A percentile compares a stretch with the other conserved stretches of the same genome.
phyloP scores from a whole-genome alignment of 108 stramenopile genomes.

The Fistulifera pelliculosa region DNA sequence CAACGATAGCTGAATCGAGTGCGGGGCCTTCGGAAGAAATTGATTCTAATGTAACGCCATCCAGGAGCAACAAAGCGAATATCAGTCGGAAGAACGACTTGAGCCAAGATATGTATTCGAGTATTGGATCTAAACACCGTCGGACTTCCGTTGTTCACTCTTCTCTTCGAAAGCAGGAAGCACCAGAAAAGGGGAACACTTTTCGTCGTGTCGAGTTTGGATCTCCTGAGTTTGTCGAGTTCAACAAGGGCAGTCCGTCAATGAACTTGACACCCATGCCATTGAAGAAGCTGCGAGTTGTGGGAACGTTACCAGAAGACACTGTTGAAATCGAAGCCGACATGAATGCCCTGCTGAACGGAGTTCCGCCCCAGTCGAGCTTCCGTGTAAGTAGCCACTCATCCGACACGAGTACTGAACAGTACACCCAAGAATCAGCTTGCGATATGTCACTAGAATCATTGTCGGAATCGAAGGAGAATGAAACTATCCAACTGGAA shows the following conservation, averaged over 20 bases:
- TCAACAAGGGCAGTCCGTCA: constrained; percentile 72
- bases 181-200: constrained; percentile 2
- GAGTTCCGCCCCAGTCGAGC: no score
- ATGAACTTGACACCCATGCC: constrained; percentile 72
- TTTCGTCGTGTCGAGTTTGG: constrained; percentile 65
- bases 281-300: not conserved
- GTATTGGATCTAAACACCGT: not conserved
- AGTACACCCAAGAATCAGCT: no score
- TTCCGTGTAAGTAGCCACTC: no score
- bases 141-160: constrained; percentile 20
- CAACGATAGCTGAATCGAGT: no score
- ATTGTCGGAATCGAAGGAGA: constrained; percentile 3
- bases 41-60: no score
- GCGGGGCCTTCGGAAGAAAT: no score
- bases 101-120: not conserved
- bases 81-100: not conserved
- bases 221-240: constrained; percentile 67
- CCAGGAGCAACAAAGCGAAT: not conserved
- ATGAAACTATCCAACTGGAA: constrained; percentile 28
- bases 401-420: no score
- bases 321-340: constrained; percentile 52
- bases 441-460: no score
- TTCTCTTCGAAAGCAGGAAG: constrained; percentile 17
- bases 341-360: constrained; percentile 9
- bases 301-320: constrained; percentile 2